Evolutionary conservation across 2,329 filamentous ascomycete species (phyloP).

Genomic region (Trichoderma arundinaceum): DNA sequence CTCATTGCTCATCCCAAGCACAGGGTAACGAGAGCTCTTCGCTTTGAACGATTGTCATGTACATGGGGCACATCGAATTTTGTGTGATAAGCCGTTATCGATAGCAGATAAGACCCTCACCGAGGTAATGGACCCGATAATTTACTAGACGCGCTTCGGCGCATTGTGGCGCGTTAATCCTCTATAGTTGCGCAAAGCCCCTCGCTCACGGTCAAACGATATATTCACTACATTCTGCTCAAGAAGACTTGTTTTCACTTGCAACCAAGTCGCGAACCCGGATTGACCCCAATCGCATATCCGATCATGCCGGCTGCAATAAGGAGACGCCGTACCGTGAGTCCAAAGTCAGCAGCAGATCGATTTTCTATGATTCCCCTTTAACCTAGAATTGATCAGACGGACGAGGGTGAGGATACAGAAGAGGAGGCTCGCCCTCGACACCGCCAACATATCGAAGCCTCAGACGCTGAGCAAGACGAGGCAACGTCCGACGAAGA

Average conservation of each 20-base stretch:
- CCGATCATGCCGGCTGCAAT: conserved; percentile 42
- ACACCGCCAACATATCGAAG: conserved; percentile 42
- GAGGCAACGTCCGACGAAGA: conserved; percentile 45
- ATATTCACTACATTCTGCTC: not conserved
- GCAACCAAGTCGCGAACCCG: too few relatives aligned
- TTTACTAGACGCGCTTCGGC: conserved; percentile 4
- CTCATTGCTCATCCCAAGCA: not conserved
- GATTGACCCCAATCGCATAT: not conserved
- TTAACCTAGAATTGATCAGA: conserved; percentile 32
- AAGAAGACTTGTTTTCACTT: not conserved
- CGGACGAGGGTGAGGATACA: conserved; percentile 41
- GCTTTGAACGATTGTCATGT: not conserved
- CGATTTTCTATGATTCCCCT: not conserved
- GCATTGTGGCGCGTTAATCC: conserved; percentile 8
- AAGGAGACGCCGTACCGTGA: conserved; percentile 44
- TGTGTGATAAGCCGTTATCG: conserved; percentile 31
- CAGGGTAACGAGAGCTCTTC: not conserved
- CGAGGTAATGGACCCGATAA: not conserved
- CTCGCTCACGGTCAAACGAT: not conserved
- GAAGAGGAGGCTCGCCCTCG: conserved; percentile 44
- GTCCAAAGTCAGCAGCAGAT: conserved; percentile 1
- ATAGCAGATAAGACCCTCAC: conserved; percentile 38
- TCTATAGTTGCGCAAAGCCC: not conserved
- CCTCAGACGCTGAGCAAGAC: conserved; percentile 47
- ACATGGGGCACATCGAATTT: conserved; percentile 7